A percentile compares a stretch with the other conserved stretches of the same genome.
Conservation (phyloP, 106 monocot species). For the Apostasia ramifera region DNA sequence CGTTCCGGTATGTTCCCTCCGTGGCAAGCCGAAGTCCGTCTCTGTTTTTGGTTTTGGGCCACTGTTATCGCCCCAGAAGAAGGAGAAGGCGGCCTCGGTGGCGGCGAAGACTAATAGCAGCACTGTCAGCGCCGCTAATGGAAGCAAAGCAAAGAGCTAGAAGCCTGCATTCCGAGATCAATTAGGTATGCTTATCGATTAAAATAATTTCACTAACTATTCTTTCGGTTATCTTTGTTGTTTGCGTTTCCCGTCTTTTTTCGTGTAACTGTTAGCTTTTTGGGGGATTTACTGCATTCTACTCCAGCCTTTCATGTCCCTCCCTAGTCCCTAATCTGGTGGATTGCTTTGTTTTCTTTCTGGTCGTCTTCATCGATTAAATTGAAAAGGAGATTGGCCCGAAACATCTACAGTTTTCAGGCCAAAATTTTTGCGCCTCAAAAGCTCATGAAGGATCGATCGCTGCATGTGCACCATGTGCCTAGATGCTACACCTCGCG, state of each 20-base stretch:
- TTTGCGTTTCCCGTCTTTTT: not conserved
- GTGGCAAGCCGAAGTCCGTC: slow-evolving; percentile 38
- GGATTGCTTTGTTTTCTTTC: too few relatives aligned
- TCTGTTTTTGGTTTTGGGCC: slow-evolving; percentile 45
- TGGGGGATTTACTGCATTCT: not conserved
- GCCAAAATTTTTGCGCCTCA: too few relatives aligned
- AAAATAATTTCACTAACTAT: not conserved
- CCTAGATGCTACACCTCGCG: too few relatives aligned
- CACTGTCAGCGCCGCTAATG: not conserved
- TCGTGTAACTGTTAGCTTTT: not conserved
- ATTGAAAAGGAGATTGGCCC: too few relatives aligned
- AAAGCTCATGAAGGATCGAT: too few relatives aligned
- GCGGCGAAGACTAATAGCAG: not conserved
- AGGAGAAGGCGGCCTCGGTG: not conserved
- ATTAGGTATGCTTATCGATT: not conserved
- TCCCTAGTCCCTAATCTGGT: too few relatives aligned
- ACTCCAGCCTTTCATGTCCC: not conserved
- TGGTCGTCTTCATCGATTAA: too few relatives aligned
- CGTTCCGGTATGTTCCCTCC: slow-evolving; percentile 71
- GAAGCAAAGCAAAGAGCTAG: not conserved
- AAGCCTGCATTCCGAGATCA: not conserved
- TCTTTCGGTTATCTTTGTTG: not conserved
- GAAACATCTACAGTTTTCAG: too few relatives aligned
- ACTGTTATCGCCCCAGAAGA: slow-evolving; percentile 3
- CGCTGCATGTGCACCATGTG: too few relatives aligned